These are phyloP conservation scores for Saturnispora sekii DNA, from an alignment of 805 yeast species.

Conservation along the genomic window DNA sequence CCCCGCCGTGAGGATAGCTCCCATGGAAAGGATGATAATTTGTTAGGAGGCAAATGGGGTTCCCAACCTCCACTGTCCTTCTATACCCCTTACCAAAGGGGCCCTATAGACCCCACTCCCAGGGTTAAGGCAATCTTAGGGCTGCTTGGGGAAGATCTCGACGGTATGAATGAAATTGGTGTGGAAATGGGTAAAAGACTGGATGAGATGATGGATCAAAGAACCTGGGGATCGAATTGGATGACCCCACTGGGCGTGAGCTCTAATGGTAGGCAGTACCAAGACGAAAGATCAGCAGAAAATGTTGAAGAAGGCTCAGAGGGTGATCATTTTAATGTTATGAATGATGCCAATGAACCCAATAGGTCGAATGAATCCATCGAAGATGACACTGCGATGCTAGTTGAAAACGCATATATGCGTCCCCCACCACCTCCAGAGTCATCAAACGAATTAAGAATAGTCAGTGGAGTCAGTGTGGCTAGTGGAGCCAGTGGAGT, in stretches of 20 bases:
- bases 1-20: not conserved
- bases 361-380: conserved; percentile 17
- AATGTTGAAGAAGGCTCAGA: conserved; percentile 21
- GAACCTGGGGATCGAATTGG: conserved; percentile 11
- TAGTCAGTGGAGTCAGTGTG: conserved; percentile 20
- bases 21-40: not conserved
- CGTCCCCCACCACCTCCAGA: conserved; percentile 7
- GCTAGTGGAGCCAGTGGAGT: too few species aligned
- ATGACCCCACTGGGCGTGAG: conserved; percentile 42
- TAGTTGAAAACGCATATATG: conserved; percentile 15
- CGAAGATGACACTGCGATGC: conserved; percentile 12
- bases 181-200: conserved; percentile 11
- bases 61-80: conserved; percentile 12
- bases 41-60: not conserved
- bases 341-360: too few species aligned
- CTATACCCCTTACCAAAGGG: conserved; percentile 7
- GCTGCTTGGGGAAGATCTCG: not conserved
- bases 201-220: conserved; percentile 8
- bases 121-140: not conserved
- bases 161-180: conserved; percentile 10
- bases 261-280: too few species aligned
- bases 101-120: conserved; percentile 1
- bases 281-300: conserved; percentile 8
- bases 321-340: conserved; percentile 29
- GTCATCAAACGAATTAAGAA: conserved; percentile 10